phyloP scores from a whole-genome alignment of 768 basidiomycete species.

The Lyophyllum decastes region DNA sequence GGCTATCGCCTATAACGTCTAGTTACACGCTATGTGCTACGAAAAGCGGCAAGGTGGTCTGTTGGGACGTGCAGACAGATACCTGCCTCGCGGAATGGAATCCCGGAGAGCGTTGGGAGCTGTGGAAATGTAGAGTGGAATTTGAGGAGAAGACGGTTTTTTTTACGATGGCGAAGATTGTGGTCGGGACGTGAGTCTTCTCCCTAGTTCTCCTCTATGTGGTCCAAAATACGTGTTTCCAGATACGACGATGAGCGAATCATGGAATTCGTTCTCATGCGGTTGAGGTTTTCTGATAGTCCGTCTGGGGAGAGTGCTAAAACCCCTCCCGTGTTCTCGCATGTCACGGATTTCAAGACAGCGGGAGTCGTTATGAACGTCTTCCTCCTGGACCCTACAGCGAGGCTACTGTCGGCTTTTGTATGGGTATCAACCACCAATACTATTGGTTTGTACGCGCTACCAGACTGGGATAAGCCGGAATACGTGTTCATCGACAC shows the following conservation, averaged over 20 bases:
- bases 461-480: conserved; percentile 64
- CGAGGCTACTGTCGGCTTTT: conserved; percentile 64
- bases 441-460: conserved; percentile 61
- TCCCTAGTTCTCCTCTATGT: not conserved
- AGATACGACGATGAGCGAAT: conserved; percentile 63
- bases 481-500: conserved; percentile 77
- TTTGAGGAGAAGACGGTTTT: conserved; percentile 72
- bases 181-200: conserved; percentile 47
- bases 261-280: conserved; percentile 75
- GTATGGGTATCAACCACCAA: conserved; percentile 62
- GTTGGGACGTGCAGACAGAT: conserved; percentile 72
- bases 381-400: conserved; percentile 68
- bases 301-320: conserved; percentile 38
- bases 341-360: conserved; percentile 63
- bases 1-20: conserved; percentile 76
- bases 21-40: conserved; percentile 78
- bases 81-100: conserved; percentile 69
- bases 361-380: conserved; percentile 77
- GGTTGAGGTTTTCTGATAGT: conserved; percentile 58
- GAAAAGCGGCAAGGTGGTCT: conserved; percentile 74
- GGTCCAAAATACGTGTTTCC: not conserved
- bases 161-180: conserved; percentile 73
- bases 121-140: conserved; percentile 80
- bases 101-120: conserved; percentile 61
- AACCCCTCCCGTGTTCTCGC: conserved; percentile 51